These are phyloP conservation scores for Fusarium verrucosum DNA, from an alignment of 2,329 filamentous ascomycete genomes.

Conservation along the genomic window DNA sequence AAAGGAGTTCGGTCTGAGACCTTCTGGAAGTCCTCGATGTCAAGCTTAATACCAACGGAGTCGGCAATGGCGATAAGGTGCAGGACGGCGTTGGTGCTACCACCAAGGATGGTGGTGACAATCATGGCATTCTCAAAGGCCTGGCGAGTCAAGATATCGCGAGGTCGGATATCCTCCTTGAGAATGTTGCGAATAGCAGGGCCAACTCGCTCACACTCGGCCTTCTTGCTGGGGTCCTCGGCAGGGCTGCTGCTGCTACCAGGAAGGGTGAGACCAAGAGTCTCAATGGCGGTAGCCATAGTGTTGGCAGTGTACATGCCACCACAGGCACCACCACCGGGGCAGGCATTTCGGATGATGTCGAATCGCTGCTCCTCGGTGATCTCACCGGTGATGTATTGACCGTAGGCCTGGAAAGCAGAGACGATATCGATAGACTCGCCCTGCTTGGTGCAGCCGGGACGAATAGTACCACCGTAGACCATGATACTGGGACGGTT, in stretches of 20 bases:
- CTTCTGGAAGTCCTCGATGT: slow-evolving; percentile 85
- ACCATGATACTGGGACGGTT: slow-evolving; percentile 98
- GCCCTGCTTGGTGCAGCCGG: slow-evolving; percentile 82
- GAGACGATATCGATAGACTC: slow-evolving; percentile 91
- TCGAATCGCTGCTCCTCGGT: slow-evolving; percentile 91
- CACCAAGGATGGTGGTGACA: slow-evolving; percentile 82
- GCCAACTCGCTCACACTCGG: slow-evolving; percentile 77
- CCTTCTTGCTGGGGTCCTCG: slow-evolving; percentile 74
- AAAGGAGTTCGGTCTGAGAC: slow-evolving; percentile 82
- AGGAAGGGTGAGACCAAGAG: slow-evolving; percentile 87
- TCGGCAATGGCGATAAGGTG: slow-evolving; percentile 87
- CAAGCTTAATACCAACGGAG: slow-evolving; percentile 81
- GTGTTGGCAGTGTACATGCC: slow-evolving; percentile 96
- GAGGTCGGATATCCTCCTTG: slow-evolving; percentile 78
- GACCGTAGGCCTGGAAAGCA: slow-evolving; percentile 96
- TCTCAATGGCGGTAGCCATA: slow-evolving; percentile 90
- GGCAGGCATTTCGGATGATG: slow-evolving; percentile 89
- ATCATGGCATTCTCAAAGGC: slow-evolving; percentile 89
- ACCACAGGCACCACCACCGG: slow-evolving; percentile 72
- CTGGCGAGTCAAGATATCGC: slow-evolving; percentile 80
- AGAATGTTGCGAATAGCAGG: slow-evolving; percentile 78
- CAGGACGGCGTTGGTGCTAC: slow-evolving; percentile 86
- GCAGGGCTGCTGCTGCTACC: slow-evolving; percentile 84
- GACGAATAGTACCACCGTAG: slow-evolving; percentile 93
- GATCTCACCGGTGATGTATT: slow-evolving; percentile 92